Base-by-base conservation (phyloP, 805 yeast genomes). In the Cyberlindnera euphorbiiphila region DNA sequence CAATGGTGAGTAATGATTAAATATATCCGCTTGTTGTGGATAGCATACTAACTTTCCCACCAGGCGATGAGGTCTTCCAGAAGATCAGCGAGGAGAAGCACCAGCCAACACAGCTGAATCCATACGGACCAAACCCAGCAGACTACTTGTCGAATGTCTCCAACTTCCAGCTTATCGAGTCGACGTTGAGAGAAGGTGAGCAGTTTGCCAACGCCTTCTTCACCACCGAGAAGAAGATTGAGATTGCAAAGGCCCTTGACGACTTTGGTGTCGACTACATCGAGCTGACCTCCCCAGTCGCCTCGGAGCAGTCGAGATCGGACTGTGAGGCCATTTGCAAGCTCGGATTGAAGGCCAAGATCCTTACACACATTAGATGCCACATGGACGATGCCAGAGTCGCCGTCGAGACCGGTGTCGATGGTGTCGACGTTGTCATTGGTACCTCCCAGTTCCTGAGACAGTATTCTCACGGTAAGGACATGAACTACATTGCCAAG, bases 241-340 rank as follows among this genome's bases (percentile, higher is more conserved):
- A 89, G 66, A 91, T 91, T 48, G 98, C 98, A 55, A 88, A 80
- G 70, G 98, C 98, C 5, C 71, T 91, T 42, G 97, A 91, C 64
- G 97, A 89, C 56, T 91, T 91, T 58, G 98, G 98, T 53, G 98
- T 89, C 34, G 98, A 91, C 68, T 91, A 93, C 70, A 93, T 91
- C 49, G 98, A 91, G 68, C 73, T 91, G 61, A 91, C 98, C 13
- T 88, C 97, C 5, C 98, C 98, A 10, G 97, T 94, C 43, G 98
- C 98, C 28, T 81, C 93, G 41, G 98, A 91, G 64, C 98, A 91
- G 71, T 78, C 89, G 42, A 78, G 93, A 61, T 66, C 61, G 44
- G 98, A 91, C 65, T 91, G 98, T 72, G 98, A 93, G 70, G 97
- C 98, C 42, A 91, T 91, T 53, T 93, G 98, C 75, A 91, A 93